phyloP scores from a whole-genome alignment of 2,329 filamentous ascomycete genomes.

The Cladobotryum mycophilum region DNA sequence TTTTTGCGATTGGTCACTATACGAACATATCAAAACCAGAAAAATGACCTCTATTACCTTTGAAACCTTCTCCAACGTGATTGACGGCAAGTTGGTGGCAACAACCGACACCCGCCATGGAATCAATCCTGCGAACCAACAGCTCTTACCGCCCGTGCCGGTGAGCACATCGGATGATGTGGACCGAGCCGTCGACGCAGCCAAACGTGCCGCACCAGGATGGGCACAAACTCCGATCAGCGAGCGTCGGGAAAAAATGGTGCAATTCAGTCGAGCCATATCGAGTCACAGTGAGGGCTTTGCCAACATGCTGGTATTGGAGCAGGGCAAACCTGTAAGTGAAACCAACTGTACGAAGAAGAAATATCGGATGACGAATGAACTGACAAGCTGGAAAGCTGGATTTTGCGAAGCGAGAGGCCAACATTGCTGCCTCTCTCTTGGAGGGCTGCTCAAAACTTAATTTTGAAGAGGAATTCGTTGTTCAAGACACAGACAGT shows the following conservation, averaged over 20 bases:
- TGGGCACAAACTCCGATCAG: too few species aligned
- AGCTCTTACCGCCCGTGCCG: constrained; percentile 25
- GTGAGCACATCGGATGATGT: constrained; percentile 22
- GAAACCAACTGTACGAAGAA: constrained; percentile 11
- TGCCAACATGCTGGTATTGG: constrained; percentile 16
- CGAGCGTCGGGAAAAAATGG: too few species aligned
- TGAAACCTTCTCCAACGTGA: constrained; percentile 5
- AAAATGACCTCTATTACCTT: too few species aligned
- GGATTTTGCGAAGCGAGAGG: constrained; percentile 22
- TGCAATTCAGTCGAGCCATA: constrained; percentile 19
- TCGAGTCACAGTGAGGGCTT: constrained; percentile 18
- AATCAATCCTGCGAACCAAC: constrained; percentile 25
- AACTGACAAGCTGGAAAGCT: constrained; percentile 17
- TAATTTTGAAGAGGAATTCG: too few species aligned
- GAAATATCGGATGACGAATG: too few species aligned
- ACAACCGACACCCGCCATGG: constrained; percentile 16
- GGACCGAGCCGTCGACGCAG: constrained; percentile 25
- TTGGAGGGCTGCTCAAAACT: too few species aligned
- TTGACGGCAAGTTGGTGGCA: constrained; percentile 18
- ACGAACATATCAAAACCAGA: too few species aligned
- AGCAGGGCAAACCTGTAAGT: constrained; percentile 24
- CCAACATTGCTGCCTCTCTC: constrained; percentile 14
- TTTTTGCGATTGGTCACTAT: too few species aligned
- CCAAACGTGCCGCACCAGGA: constrained; percentile 13
- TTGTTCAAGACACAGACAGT: too few species aligned